Percentiles rank a stretch among this genome's conserved stretches.
These are phyloP conservation scores for Periconia sp. DNA, from an alignment of 2,329 filamentous ascomycete genomes.

Conservation along the genomic window DNA sequence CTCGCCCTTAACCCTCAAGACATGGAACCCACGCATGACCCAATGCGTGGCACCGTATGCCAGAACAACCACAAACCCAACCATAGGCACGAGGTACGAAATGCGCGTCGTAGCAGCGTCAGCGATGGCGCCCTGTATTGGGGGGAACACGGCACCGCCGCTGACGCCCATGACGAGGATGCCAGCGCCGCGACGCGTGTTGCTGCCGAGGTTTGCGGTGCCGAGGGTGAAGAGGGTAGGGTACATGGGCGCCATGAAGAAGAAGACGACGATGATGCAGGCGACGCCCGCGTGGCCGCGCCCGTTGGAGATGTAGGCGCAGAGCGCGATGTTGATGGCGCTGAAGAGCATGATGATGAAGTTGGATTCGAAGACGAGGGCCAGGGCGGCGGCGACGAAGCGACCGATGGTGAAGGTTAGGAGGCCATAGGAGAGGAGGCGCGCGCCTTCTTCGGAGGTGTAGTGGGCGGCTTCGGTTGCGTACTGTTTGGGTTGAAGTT, in stretches of 20 bases:
- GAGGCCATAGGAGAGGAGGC: slow-evolving; percentile 28
- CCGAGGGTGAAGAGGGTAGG: slow-evolving; percentile 33
- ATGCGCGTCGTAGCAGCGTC: slow-evolving; percentile 23
- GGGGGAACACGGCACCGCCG: slow-evolving; percentile 29
- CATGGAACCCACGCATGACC: slow-evolving; percentile 14
- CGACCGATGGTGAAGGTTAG: slow-evolving; percentile 41
- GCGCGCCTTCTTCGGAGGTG: slow-evolving; percentile 18
- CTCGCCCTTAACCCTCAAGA: slow-evolving; percentile 5
- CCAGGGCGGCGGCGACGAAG: slow-evolving; percentile 18
- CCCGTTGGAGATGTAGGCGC: background rate
- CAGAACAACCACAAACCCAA: slow-evolving; percentile 23
- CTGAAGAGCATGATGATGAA: slow-evolving; percentile 14
- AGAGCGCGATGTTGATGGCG: slow-evolving; percentile 8
- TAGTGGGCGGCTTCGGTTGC: slow-evolving; percentile 12
- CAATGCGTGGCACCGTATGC: slow-evolving; percentile 17
- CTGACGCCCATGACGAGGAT: slow-evolving; percentile 26
- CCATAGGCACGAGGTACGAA: slow-evolving; percentile 32
- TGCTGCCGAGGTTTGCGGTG: slow-evolving; percentile 25
- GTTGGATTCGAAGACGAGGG: slow-evolving; percentile 18
- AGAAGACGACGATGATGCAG: slow-evolving; percentile 12
- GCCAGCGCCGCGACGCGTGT: slow-evolving; percentile 32
- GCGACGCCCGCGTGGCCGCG: slow-evolving; percentile 13
- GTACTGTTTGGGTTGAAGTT: background rate
- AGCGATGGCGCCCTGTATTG: slow-evolving; percentile 29
- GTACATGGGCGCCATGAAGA: slow-evolving; percentile 29